These are phyloP conservation scores for Cercospora beticola DNA, from an alignment of 2,329 filamentous ascomycete species.

Conservation along the genomic window DNA sequence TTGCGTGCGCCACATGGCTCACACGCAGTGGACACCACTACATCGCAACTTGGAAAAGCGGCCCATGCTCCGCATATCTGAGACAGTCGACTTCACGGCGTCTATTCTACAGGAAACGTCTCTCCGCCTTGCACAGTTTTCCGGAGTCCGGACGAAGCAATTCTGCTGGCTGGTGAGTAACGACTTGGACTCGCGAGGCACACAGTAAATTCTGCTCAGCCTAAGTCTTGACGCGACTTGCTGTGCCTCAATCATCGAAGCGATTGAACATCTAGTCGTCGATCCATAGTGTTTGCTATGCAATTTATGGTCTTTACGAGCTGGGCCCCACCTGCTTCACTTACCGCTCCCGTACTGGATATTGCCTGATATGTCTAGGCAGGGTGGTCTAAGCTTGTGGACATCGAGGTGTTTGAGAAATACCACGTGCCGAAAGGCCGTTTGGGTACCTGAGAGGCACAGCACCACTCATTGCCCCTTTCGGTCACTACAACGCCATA, in stretches of 20 bases:
- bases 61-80: slow-evolving; percentile 1
- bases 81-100: background rate
- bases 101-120: background rate
- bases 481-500: slow-evolving; percentile 39
- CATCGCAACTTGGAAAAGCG: background rate
- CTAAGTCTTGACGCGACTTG: background rate
- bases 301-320: background rate
- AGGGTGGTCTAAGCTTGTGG: background rate
- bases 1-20: slow-evolving; percentile 6
- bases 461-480: background rate
- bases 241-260: background rate
- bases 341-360: background rate
- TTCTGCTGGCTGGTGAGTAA: background rate
- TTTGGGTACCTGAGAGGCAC: slow-evolving; percentile 23
- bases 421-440: background rate
- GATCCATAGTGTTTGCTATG: background rate
- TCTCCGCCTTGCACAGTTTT: background rate
- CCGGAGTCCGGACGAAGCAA: background rate
- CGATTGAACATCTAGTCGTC: background rate
- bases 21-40: slow-evolving; percentile 21
- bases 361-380: background rate
- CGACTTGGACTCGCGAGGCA: background rate
- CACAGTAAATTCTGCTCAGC: background rate
- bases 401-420: slow-evolving; percentile 1
- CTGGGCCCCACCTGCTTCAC: background rate